Base-by-base conservation (phyloP, 2,329 filamentous ascomycete genomes). In the Akanthomyces lecanii region DNA sequence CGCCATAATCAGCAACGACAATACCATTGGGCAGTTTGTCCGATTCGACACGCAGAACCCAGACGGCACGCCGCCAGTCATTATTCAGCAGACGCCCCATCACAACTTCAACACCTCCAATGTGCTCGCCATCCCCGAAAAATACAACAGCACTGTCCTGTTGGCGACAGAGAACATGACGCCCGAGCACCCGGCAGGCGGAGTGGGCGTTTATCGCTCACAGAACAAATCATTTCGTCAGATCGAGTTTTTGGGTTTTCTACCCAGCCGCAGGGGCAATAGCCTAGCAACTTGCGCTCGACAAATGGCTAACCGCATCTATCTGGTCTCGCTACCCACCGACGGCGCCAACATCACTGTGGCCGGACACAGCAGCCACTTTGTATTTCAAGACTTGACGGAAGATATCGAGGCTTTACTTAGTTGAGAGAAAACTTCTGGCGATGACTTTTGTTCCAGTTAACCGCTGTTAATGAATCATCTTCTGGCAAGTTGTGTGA, bases 281-380 rank as follows among this genome's bases (percentile, higher is more conserved):
- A 56, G 54, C 12, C 18, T 63, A 33, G 62, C 54, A 6, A 63
- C 62, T 4, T 52, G 54, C 36, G 62, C 62, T n/a, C 45, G 55
- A 8, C 62, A 63, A 40, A 63, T 63, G 62, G 62, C 62, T 18
- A 36, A 63, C 40, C 48, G 62, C 30, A 63, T 63, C 25, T 63
- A 59, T 38, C 54, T 63, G 23, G 62, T 63, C 8, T 63, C 62
- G 6, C 54, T 63, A 6, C 57, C 57, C n/a, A 63, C 62, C 16
- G 62, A 63, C 38, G 48, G 62, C 18, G 62, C 62, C 38, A 63
- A 63, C 38, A 63, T 63, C 11, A 63, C 62, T 1, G 62, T 63
- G 21, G 55, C 62, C 21, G 62, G 62, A 18, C 55, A 63, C 38
- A 59, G 54, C 16, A 59, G 47, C 14, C 30, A 55, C 16, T 63